These are phyloP conservation scores for Cephalotrichum gorgonifer DNA, from an alignment of 2,329 filamentous ascomycete genomes.

Conservation along the genomic window DNA sequence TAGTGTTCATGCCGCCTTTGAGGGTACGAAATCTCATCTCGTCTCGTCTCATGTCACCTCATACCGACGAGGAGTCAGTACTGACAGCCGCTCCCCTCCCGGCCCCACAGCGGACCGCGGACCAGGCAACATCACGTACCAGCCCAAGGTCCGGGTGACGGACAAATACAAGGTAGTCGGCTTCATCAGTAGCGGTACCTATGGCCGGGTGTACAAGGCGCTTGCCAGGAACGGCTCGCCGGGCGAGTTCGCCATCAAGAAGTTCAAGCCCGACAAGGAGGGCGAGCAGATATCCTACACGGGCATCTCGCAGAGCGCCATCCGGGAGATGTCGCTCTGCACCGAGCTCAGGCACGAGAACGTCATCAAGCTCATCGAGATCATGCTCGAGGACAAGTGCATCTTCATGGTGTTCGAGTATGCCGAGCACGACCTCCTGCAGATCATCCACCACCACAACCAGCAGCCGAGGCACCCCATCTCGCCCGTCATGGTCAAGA, in stretches of 20 bases:
- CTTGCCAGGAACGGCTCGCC: slow-evolving; percentile 55
- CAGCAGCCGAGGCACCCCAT: slow-evolving; percentile 82
- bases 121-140: slow-evolving; percentile 28
- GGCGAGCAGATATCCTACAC: slow-evolving; percentile 92
- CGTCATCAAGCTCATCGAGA: slow-evolving; percentile 84
- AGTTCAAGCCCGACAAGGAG: slow-evolving; percentile 99
- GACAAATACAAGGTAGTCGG: slow-evolving; percentile 95
- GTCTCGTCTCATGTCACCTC: background rate
- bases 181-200: slow-evolving; percentile 96
- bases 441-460: slow-evolving; percentile 97
- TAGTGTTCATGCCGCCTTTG: slow-evolving; percentile 44
- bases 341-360: slow-evolving; percentile 84
- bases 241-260: slow-evolving; percentile 95
- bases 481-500: slow-evolving; percentile 78
- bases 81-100: too few relatives aligned
- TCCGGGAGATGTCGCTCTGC: slow-evolving; percentile 95
- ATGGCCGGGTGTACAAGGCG: slow-evolving; percentile 96
- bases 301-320: slow-evolving; percentile 92
- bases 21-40: slow-evolving; percentile 34
- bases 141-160: slow-evolving; percentile 75
- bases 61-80: too few relatives aligned
- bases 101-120: slow-evolving; percentile 4
- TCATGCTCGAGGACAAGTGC: slow-evolving; percentile 95
- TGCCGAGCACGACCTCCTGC: slow-evolving; percentile 90
- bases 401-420: slow-evolving; percentile 99